Evolutionary conservation across 2,329 filamentous ascomycete genomes (phyloP).

Genomic region (Claviceps sp.): DNA sequence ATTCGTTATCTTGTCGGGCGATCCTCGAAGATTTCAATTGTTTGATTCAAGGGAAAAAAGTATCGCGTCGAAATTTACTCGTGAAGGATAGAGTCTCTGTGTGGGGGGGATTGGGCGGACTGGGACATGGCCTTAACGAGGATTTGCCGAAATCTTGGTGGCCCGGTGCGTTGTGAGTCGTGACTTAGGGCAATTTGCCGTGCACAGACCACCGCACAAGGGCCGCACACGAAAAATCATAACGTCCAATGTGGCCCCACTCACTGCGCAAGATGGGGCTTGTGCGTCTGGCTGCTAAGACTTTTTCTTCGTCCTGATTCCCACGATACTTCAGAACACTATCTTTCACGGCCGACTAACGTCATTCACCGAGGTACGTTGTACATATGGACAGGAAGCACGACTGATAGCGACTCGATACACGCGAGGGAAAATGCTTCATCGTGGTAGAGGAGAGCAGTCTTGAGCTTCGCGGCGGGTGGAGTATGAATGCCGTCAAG

Average conservation of each 20-base stretch:
- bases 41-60: conserved; percentile 18
- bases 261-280: neutral
- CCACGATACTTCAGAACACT: neutral
- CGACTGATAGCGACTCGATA: conserved; percentile 18
- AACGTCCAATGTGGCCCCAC: conserved; percentile 1
- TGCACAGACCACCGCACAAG: conserved; percentile 25
- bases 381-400: conserved; percentile 4
- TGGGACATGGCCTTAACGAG: conserved; percentile 15
- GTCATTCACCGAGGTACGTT: conserved; percentile 30
- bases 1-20: conserved; percentile 43
- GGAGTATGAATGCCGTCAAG: conserved; percentile 6
- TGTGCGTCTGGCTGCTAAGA: conserved; percentile 1
- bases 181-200: conserved; percentile 30
- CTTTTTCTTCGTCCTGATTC: neutral
- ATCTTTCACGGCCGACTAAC: conserved; percentile 2
- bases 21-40: conserved; percentile 50
- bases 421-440: conserved; percentile 27
- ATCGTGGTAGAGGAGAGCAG: conserved; percentile 50
- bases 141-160: conserved; percentile 24
- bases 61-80: conserved; percentile 14
- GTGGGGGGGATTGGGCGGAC: conserved; percentile 11
- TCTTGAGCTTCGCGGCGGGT: conserved; percentile 26
- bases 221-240: conserved; percentile 20
- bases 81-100: conserved; percentile 14
- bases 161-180: conserved; percentile 15